phyloP scores from a whole-genome alignment of 1,284 basidiomycete species.

The Ustilago nuda region DNA sequence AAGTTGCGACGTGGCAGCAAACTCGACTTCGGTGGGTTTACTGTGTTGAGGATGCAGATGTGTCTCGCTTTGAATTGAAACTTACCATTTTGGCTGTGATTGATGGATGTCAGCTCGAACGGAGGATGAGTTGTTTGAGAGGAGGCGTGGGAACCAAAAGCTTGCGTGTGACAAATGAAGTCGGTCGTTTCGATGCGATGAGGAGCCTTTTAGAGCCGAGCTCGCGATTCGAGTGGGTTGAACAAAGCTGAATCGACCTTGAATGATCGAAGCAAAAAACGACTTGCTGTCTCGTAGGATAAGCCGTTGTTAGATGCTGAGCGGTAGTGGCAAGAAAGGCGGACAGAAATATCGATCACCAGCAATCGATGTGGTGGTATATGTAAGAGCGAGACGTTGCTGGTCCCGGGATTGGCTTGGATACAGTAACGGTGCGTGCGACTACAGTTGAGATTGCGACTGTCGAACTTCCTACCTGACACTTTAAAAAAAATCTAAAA shows the following conservation, averaged over 20 bases:
- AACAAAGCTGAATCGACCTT: background rate
- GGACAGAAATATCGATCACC: background rate
- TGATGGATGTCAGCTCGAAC: too few species aligned
- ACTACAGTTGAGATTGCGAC: too few species aligned
- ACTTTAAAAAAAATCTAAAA: too few species aligned
- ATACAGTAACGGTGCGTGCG: background rate
- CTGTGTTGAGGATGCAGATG: constrained; percentile 3
- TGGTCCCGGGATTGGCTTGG: background rate
- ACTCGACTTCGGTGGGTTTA: background rate
- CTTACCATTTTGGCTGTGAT: constrained; percentile 13
- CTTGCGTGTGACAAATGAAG: constrained; percentile 10
- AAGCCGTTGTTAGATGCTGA: background rate
- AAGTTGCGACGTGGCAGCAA: background rate
- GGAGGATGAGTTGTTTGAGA: background rate
- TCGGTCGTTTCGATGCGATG: constrained; percentile 7
- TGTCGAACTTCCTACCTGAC: background rate
- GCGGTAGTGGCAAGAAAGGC: background rate
- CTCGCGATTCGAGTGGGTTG: background rate
- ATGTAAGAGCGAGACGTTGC: background rate
- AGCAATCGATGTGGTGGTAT: background rate
- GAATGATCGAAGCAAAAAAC: background rate
- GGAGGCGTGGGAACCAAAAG: background rate
- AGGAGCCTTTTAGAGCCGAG: background rate
- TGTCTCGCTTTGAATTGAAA: background rate
- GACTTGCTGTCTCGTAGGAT: background rate